Evolutionary conservation across 1,139 yeast species (phyloP).

Genomic region (Protomyces gravidus): DNA sequence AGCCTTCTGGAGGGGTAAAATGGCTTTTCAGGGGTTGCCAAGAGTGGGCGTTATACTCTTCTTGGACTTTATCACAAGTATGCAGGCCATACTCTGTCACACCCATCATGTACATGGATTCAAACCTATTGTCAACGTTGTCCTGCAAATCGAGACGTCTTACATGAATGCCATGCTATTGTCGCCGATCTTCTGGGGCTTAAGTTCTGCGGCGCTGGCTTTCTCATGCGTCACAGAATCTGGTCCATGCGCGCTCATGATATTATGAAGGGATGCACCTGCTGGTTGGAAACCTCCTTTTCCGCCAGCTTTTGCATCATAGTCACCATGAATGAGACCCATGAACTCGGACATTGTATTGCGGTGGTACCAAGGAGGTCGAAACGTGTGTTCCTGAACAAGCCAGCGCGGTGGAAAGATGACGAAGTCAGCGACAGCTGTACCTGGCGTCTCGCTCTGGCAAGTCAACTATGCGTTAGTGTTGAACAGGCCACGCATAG

Average conservation of each 20-base stretch:
- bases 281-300: constrained; percentile 39
- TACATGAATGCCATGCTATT: constrained; percentile 40
- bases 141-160: neutral
- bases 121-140: neutral
- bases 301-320: constrained; percentile 35
- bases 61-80: constrained; percentile 36
- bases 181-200: constrained; percentile 36
- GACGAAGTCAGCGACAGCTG: constrained; percentile 40
- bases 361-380: constrained; percentile 41
- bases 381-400: constrained; percentile 39
- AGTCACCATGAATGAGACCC: constrained; percentile 39
- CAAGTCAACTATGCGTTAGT: constrained; percentile 34
- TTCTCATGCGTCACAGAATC: constrained; percentile 37
- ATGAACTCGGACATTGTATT: constrained; percentile 40
- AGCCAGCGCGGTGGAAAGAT: constrained; percentile 40
- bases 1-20: constrained; percentile 29
- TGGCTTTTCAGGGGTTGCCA: constrained; percentile 35
- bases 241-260: constrained; percentile 40
- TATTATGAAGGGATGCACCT: constrained; percentile 40
- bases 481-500: neutral
- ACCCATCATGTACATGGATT: constrained; percentile 23
- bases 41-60: constrained; percentile 35
- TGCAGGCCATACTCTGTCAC: constrained; percentile 29
- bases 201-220: constrained; percentile 35
- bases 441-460: constrained; percentile 37